These are phyloP conservation scores for Calcarisporium arbuscula DNA, from an alignment of 2,329 filamentous ascomycete genomes.

Conservation along the genomic window DNA sequence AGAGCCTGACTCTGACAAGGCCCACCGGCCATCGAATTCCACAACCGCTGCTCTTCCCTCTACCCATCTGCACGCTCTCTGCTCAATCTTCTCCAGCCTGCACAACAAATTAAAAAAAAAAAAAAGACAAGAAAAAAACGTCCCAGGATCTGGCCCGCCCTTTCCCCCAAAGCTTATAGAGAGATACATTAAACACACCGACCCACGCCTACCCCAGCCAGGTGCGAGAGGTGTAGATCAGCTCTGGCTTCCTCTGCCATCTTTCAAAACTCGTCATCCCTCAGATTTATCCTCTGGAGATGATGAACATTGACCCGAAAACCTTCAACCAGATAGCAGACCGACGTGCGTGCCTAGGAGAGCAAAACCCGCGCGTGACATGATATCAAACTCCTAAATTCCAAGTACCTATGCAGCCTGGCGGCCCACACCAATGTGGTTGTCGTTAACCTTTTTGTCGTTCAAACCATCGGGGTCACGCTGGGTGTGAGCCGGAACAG, in stretches of 20 bases:
- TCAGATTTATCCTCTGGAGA: too few relatives aligned
- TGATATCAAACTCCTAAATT: slow-evolving; percentile 37
- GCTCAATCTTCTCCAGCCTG: slow-evolving; percentile 24
- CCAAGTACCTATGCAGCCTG: slow-evolving; percentile 31
- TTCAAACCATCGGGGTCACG: slow-evolving; percentile 25
- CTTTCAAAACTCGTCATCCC: too few relatives aligned
- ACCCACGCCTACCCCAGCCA: slow-evolving; percentile 24
- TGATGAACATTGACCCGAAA: slow-evolving; percentile 6
- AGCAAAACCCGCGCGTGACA: slow-evolving; percentile 26
- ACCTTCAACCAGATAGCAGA: slow-evolving; percentile 20
- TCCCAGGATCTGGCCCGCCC: slow-evolving; percentile 25
- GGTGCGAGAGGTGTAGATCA: too few relatives aligned
- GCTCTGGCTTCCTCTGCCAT: too few relatives aligned
- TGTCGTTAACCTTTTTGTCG: slow-evolving; percentile 24
- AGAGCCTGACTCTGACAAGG: slow-evolving; percentile 26
- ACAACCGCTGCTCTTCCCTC: slow-evolving; percentile 15
- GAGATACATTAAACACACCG: slow-evolving; percentile 25
- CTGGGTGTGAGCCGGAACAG: slow-evolving; percentile 22
- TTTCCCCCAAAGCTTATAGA: slow-evolving; percentile 23
- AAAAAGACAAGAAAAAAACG: slow-evolving; percentile 18
- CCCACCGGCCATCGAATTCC: slow-evolving; percentile 13
- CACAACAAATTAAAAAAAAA: slow-evolving; percentile 13
- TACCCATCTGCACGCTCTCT: slow-evolving; percentile 16
- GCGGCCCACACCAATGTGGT: slow-evolving; percentile 24
- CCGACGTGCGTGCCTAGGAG: slow-evolving; percentile 17